phyloP scores from a whole-genome alignment of 257 asterid genomes.

The Gentiana dahurica region DNA sequence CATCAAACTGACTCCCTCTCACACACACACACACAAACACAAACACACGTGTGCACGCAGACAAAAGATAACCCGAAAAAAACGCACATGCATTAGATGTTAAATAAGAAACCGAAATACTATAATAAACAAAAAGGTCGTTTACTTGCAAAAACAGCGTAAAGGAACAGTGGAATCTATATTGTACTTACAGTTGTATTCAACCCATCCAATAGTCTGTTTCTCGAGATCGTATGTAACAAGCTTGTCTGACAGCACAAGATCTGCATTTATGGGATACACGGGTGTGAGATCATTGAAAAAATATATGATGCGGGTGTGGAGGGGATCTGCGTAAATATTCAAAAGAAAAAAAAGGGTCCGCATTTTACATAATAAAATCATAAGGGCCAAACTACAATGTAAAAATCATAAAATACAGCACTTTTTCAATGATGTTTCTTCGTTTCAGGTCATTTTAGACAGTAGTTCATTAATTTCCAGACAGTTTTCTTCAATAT shows the following conservation, averaged over 20 bases:
- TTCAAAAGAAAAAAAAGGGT: background rate
- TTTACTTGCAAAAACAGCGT: background rate
- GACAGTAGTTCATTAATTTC: too few relatives aligned
- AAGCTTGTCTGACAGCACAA: constrained; percentile 72
- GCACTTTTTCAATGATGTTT: too few relatives aligned
- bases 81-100: background rate
- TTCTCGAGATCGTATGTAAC: constrained; percentile 70
- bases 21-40: too few relatives aligned
- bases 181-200: constrained; percentile 59
- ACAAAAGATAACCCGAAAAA: background rate
- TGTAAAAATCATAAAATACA: background rate
- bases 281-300: too few relatives aligned
- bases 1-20: too few relatives aligned
- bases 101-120: background rate
- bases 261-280: constrained; percentile 37
- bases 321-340: too few relatives aligned
- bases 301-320: too few relatives aligned
- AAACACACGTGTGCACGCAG: too few relatives aligned
- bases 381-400: background rate
- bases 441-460: too few relatives aligned
- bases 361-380: background rate
- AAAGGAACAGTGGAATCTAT: constrained; percentile 6
- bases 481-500: too few relatives aligned
- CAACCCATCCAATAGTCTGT: constrained; percentile 73
- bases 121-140: background rate